phyloP scores from a whole-genome alignment of 441 rosid species.

The Hura crepitans region DNA sequence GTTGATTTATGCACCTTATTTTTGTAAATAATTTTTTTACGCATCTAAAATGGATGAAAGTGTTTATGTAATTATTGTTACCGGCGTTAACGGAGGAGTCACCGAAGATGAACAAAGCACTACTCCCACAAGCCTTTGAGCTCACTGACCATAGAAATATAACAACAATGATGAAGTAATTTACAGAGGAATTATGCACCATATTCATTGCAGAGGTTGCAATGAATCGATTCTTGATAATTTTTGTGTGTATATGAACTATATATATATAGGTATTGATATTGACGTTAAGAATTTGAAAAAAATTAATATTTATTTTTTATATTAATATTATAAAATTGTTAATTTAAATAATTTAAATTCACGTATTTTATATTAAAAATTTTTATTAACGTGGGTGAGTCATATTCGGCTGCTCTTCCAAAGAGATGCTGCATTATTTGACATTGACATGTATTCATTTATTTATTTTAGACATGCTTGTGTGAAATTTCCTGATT shows the following conservation, averaged over 20 bases:
- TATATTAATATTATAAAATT: background rate
- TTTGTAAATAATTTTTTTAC: no score
- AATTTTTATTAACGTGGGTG: no score
- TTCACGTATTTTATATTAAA: no score
- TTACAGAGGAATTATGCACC: background rate
- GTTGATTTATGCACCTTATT: no score
- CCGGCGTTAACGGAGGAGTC: constrained; percentile 54
- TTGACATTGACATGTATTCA: background rate
- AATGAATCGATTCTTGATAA: background rate
- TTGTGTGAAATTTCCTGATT: no score
- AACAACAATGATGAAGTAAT: background rate
- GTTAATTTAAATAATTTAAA: no score
- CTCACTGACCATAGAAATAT: background rate
- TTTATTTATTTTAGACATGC: no score
- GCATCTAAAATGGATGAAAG: no score
- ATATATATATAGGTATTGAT: no score
- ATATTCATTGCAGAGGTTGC: background rate
- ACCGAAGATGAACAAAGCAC: constrained; percentile 50
- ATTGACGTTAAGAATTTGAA: background rate
- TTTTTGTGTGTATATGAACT: background rate
- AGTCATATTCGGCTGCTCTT: background rate
- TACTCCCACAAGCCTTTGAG: background rate
- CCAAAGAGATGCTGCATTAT: background rate
- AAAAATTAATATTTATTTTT: no score
- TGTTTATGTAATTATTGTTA: constrained; percentile 45